These are phyloP conservation scores for Dictyostelium purpureum DNA, from an alignment of 78 protist species.

Conservation along the genomic window DNA sequence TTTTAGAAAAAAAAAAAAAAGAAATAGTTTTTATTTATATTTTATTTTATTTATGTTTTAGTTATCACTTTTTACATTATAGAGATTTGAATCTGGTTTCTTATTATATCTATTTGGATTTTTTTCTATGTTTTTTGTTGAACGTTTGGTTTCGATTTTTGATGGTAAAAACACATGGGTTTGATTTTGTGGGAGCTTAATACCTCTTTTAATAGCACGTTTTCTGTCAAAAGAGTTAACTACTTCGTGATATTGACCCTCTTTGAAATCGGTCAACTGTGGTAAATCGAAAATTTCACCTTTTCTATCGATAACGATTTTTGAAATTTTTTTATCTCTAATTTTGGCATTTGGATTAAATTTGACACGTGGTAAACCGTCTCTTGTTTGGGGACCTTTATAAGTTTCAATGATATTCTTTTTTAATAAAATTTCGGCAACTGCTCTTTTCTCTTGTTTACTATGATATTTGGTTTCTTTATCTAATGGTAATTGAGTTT, in stretches of 20 bases:
- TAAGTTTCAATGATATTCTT: slow-evolving; percentile 18
- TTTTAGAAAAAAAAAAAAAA: no score
- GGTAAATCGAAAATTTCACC: slow-evolving; percentile 65
- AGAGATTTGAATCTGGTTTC: background rate
- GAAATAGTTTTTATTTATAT: no score
- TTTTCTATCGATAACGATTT: slow-evolving; percentile 47
- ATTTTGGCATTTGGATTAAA: slow-evolving; percentile 71
- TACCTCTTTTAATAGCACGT: slow-evolving; percentile 24
- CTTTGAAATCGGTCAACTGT: slow-evolving; percentile 46
- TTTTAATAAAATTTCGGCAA: slow-evolving; percentile 17
- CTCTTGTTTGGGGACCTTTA: slow-evolving; percentile 20
- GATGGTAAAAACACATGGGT: slow-evolving; percentile 18
- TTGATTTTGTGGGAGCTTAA: background rate
- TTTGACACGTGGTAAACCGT: slow-evolving; percentile 63
- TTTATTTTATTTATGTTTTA: background rate
- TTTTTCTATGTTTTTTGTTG: background rate
- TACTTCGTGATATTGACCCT: slow-evolving; percentile 61
- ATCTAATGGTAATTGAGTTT: background rate
- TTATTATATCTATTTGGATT: background rate
- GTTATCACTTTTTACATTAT: background rate
- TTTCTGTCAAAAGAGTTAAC: slow-evolving; percentile 33
- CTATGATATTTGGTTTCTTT: background rate
- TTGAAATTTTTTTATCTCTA: slow-evolving; percentile 2
- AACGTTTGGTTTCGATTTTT: slow-evolving; percentile 36
- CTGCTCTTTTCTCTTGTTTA: slow-evolving; percentile 39